A percentile compares a stretch with the other conserved stretches of the same genome.
Conservation (phyloP, 495 filamentous ascomycete species). For the Chaetomium tenue region DNA sequence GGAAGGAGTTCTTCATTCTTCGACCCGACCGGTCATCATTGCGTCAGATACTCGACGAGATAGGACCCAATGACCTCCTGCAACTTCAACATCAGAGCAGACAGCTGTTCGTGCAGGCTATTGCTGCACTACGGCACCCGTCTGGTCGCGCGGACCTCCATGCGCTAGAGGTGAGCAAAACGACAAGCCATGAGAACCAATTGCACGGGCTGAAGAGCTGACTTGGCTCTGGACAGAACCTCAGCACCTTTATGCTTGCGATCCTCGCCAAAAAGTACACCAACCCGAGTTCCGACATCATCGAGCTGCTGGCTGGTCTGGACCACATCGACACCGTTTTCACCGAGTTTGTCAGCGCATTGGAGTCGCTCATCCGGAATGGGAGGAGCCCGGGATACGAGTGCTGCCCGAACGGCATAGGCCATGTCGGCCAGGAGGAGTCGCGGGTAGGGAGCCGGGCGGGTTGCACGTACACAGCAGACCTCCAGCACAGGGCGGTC, state of each 20-base stretch:
- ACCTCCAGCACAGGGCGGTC: slow-evolving; percentile 74
- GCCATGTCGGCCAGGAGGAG: slow-evolving; percentile 18
- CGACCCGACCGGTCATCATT: slow-evolving; percentile 69
- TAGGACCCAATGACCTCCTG: slow-evolving; percentile 72
- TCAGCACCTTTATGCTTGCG: slow-evolving; percentile 79
- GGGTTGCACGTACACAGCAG: slow-evolving; percentile 39
- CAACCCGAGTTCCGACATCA: slow-evolving; percentile 93
- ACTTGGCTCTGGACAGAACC: slow-evolving; percentile 57
- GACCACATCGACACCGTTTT: slow-evolving; percentile 83
- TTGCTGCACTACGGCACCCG: slow-evolving; percentile 64
- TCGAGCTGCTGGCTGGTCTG: slow-evolving; percentile 81
- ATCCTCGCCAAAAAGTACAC: slow-evolving; percentile 88
- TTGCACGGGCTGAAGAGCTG: background rate
- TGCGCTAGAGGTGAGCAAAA: slow-evolving; percentile 77
- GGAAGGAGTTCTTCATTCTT: slow-evolving; percentile 92
- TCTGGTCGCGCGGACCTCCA: slow-evolving; percentile 64
- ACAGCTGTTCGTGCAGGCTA: slow-evolving; percentile 71
- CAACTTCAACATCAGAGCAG: slow-evolving; percentile 71
- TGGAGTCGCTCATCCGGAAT: slow-evolving; percentile 80
- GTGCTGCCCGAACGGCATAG: slow-evolving; percentile 17
- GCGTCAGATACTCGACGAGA: slow-evolving; percentile 60
- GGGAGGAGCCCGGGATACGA: slow-evolving; percentile 54
- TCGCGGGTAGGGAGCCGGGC: slow-evolving; percentile 7
- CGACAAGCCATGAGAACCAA: background rate
- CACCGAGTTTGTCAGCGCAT: slow-evolving; percentile 77